phyloP scores from a whole-genome alignment of 257 asterid species.

The Primulina eburnea region DNA sequence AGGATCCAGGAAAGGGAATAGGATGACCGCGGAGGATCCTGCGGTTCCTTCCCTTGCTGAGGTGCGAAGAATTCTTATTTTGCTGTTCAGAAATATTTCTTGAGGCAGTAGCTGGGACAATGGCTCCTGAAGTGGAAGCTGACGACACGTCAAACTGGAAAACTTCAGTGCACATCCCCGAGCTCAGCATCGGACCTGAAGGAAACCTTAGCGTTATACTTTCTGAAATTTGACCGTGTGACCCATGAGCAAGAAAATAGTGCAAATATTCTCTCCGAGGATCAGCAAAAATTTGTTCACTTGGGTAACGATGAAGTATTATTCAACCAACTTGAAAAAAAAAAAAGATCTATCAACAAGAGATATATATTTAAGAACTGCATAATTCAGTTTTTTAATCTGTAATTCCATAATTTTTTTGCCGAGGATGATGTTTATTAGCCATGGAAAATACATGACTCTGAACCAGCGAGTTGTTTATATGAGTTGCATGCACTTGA shows the following conservation, averaged over 20 bases:
- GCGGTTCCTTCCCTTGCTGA: constrained; percentile 51
- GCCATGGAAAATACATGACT: not conserved
- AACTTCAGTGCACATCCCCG: constrained; percentile 86
- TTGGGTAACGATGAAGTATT: not conserved
- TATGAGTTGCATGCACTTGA: not conserved
- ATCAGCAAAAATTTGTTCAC: not conserved
- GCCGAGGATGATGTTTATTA: not conserved
- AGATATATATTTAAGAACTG: no score
- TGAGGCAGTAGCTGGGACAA: constrained; percentile 45
- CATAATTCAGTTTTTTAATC: no score
- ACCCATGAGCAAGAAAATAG: not conserved
- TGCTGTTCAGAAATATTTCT: constrained; percentile 45
- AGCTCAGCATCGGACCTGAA: constrained; percentile 81
- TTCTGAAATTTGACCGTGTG: not conserved
- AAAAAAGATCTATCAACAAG: no score
- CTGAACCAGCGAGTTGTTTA: not conserved
- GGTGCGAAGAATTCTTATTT: constrained; percentile 42
- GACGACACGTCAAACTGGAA: constrained; percentile 80
- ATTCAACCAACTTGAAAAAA: not conserved
- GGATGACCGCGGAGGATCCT: constrained; percentile 63
- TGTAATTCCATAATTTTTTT: no score
- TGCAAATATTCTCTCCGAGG: not conserved
- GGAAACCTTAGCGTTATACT: constrained; percentile 9
- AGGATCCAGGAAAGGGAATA: constrained; percentile 51
- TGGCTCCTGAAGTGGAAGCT: constrained; percentile 56